phyloP scores from a whole-genome alignment of 2,329 filamentous ascomycete species.

The Neurospora crassa region DNA sequence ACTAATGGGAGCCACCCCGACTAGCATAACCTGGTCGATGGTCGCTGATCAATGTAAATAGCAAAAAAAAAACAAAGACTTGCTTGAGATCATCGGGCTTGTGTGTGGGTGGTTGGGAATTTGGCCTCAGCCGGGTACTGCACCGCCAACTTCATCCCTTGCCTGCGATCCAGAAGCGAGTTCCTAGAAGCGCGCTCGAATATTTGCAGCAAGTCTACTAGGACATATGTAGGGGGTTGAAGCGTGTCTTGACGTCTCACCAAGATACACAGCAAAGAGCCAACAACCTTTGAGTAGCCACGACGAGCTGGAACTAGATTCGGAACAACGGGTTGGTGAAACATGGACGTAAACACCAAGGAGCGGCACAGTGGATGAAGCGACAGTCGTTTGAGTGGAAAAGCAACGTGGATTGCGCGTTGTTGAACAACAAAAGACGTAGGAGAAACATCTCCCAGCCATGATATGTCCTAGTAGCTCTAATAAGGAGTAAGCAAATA shows the following conservation, averaged over 20 bases:
- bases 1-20: neutral
- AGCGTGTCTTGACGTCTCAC: neutral
- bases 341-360: neutral
- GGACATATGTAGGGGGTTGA: neutral
- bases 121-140: neutral
- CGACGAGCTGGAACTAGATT: neutral
- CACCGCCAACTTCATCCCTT: neutral
- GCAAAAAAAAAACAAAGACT: neutral
- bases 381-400: neutral
- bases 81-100: neutral
- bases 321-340: neutral
- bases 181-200: neutral
- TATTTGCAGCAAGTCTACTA: neutral
- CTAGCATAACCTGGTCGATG: neutral
- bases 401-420: neutral
- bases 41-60: neutral
- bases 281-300: neutral
- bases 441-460: neutral
- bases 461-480: neutral
- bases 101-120: neutral
- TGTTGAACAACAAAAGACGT: neutral
- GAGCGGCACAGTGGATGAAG: neutral
- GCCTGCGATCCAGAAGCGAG: neutral
- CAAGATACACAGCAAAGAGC: neutral
- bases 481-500: neutral